These are phyloP conservation scores for Moricandia arvensis DNA, from an alignment of 345 rosid genomes.

Conservation along the genomic window DNA sequence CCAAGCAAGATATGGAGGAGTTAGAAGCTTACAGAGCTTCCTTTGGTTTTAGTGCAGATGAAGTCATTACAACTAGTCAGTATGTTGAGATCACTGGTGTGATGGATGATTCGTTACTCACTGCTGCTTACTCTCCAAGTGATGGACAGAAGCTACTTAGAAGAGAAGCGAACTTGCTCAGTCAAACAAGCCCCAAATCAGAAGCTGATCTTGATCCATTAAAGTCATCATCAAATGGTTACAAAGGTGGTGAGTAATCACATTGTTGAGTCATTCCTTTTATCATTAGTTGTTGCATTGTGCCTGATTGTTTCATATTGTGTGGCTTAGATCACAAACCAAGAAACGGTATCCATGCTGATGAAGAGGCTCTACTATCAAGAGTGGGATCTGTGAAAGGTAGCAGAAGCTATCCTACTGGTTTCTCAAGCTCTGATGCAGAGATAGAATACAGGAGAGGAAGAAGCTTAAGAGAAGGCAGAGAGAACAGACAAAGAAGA, in stretches of 20 bases:
- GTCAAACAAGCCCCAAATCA: slow-evolving; percentile 43
- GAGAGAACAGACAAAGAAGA: slow-evolving; percentile 40
- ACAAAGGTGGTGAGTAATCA: slow-evolving; percentile 48
- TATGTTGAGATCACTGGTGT: slow-evolving; percentile 90
- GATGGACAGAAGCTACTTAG: slow-evolving; percentile 44
- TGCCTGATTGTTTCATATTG: slow-evolving; percentile 12
- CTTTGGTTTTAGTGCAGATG: slow-evolving; percentile 98
- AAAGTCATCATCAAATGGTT: slow-evolving; percentile 42
- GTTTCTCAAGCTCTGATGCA: slow-evolving; percentile 86
- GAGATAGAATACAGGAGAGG: slow-evolving; percentile 94
- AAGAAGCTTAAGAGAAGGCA: slow-evolving; percentile 86
- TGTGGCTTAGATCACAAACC: slow-evolving; percentile 50
- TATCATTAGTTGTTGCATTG: slow-evolving; percentile 18
- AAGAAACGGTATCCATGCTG: slow-evolving; percentile 48
- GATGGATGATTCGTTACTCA: slow-evolving; percentile 64
- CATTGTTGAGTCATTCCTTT: neutral
- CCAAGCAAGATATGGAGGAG: slow-evolving; percentile 92
- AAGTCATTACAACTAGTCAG: slow-evolving; percentile 74
- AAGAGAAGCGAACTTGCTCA: slow-evolving; percentile 40
- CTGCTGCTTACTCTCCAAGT: slow-evolving; percentile 34
- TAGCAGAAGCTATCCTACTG: slow-evolving; percentile 59
- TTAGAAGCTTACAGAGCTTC: slow-evolving; percentile 95
- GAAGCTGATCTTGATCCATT: slow-evolving; percentile 43
- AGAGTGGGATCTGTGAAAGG: slow-evolving; percentile 61
- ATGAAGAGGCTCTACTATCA: slow-evolving; percentile 58